Percentiles rank a stretch among this genome's conserved stretches.
Conservation (phyloP, 768 basidiomycete genomes). For the Agaricus sinodeliciosus region DNA sequence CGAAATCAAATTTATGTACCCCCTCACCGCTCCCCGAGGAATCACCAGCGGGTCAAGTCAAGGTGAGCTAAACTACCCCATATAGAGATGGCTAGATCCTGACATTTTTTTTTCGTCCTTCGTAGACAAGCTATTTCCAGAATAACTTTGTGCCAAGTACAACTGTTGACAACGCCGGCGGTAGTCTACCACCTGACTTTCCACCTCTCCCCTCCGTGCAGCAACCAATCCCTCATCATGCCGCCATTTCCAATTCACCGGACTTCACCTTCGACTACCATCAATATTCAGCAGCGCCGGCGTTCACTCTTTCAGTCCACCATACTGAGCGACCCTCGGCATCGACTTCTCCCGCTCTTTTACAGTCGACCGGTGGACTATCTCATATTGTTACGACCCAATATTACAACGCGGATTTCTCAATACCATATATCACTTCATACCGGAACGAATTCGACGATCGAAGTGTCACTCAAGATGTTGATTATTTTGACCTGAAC, state of each 20-base stretch:
- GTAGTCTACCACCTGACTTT: neutral
- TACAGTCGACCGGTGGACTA: neutral
- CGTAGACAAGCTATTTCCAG: neutral
- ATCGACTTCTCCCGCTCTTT: neutral
- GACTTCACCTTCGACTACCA: neutral
- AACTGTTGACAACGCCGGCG: too few species aligned
- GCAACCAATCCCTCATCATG: neutral
- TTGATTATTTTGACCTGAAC: too few species aligned
- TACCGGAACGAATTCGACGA: neutral
- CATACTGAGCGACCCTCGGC: neutral
- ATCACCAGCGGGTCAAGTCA: neutral
- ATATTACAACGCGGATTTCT: neutral
- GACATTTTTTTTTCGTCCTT: neutral
- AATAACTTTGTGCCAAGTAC: neutral
- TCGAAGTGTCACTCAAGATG: neutral
- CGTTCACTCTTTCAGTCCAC: neutral
- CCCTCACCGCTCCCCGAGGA: neutral
- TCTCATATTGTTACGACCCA: neutral
- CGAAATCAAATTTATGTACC: neutral
- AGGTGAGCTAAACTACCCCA: neutral
- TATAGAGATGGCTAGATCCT: neutral
- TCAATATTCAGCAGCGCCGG: neutral
- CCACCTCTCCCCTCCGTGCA: neutral
- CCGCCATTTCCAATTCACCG: neutral
- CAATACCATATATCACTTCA: neutral